Evolutionary conservation across 1,139 yeast species (phyloP).

Genomic region (Kodamaea sp.): DNA sequence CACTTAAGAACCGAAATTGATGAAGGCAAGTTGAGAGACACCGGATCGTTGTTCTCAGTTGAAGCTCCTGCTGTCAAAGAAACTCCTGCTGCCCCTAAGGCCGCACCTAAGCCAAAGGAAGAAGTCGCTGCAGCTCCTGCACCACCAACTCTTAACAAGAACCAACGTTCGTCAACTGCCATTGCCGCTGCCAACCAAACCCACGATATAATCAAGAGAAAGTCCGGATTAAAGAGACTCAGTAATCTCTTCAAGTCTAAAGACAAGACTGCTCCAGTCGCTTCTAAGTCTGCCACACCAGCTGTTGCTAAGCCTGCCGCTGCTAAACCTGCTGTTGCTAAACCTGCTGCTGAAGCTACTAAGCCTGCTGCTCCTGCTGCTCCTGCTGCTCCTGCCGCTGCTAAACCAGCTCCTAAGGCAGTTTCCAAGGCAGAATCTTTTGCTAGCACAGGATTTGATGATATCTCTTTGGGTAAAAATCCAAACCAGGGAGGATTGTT

Average conservation of each 20-base stretch:
- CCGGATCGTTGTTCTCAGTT: slow-evolving; percentile 40
- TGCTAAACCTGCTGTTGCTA: slow-evolving; percentile 6
- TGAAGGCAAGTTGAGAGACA: slow-evolving; percentile 43
- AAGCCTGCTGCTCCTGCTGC: slow-evolving; percentile 7
- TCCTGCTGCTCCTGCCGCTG: slow-evolving; percentile 6
- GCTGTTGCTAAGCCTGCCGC: slow-evolving; percentile 6
- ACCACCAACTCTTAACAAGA: neutral
- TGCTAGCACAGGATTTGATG: slow-evolving; percentile 26
- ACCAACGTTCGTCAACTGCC: slow-evolving; percentile 8
- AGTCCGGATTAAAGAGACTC: slow-evolving; percentile 14
- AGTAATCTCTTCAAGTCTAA: slow-evolving; percentile 14
- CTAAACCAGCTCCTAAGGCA: slow-evolving; percentile 8
- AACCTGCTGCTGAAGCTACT: neutral
- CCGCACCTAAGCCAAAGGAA: slow-evolving; percentile 6
- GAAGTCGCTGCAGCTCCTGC: slow-evolving; percentile 7
- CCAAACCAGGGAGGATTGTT: slow-evolving; percentile 41
- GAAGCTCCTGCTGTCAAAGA: slow-evolving; percentile 23
- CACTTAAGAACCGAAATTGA: slow-evolving; percentile 48
- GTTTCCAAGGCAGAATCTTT: slow-evolving; percentile 7
- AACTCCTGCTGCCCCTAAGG: slow-evolving; percentile 18
- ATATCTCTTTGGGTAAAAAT: slow-evolving; percentile 27
- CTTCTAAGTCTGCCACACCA: slow-evolving; percentile 1
- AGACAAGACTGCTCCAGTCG: slow-evolving; percentile 3
- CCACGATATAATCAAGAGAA: slow-evolving; percentile 10
- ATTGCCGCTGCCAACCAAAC: slow-evolving; percentile 8